Evolutionary conservation across 1,139 yeast species (phyloP).

Genomic region (Geotrichum carabidarum): DNA sequence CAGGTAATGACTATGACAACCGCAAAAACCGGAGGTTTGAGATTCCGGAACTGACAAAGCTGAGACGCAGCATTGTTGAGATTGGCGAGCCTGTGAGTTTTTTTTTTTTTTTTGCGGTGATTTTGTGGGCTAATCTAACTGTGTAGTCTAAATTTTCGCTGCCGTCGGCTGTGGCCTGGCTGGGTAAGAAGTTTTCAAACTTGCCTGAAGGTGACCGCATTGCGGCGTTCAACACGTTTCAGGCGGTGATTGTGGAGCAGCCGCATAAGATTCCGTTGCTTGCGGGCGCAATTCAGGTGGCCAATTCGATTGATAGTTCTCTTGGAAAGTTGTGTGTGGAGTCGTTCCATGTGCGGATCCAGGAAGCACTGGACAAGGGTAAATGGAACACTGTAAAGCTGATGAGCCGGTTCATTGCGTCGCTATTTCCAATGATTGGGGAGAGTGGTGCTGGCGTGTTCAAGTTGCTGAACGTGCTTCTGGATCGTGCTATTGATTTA

Average conservation of each 20-base stretch:
- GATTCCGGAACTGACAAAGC: constrained; percentile 15
- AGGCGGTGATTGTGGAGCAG: constrained; percentile 74
- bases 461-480: constrained; percentile 50
- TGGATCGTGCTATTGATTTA: constrained; percentile 53
- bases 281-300: constrained; percentile 60
- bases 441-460: constrained; percentile 43
- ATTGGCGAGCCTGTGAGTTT: constrained; percentile 33
- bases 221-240: constrained; percentile 51
- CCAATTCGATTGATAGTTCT: constrained; percentile 59
- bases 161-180: constrained; percentile 45
- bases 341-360: constrained; percentile 60
- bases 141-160: constrained; percentile 26
- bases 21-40: constrained; percentile 14
- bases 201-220: constrained; percentile 49
- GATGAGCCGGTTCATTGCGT: constrained; percentile 62
- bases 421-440: constrained; percentile 56
- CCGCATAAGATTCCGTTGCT: constrained; percentile 80
- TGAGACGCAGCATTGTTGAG: constrained; percentile 27
- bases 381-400: constrained; percentile 69
- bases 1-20: constrained; percentile 1
- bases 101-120: background rate
- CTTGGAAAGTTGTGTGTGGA: constrained; percentile 71
- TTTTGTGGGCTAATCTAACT: too few species aligned
- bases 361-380: constrained; percentile 47
- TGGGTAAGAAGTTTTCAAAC: constrained; percentile 48